Percentiles rank a stretch among this genome's conserved stretches.
Evolutionary conservation across 495 filamentous ascomycete species (phyloP).

Genomic region (Neurospora discreta): DNA sequence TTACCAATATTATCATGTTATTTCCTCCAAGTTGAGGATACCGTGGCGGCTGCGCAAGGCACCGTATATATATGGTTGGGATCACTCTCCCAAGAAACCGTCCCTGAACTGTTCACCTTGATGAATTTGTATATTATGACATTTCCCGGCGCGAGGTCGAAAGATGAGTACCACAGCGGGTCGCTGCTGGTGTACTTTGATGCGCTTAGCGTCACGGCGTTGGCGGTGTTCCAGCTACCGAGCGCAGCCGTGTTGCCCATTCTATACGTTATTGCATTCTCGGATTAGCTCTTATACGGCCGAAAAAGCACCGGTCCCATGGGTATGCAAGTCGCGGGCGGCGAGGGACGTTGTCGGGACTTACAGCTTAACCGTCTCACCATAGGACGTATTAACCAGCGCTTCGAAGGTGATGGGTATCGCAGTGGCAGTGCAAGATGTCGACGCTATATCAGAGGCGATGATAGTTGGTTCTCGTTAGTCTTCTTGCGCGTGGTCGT

Average conservation of each 20-base stretch:
- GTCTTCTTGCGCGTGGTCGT: not conserved
- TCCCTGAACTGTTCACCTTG: conserved; percentile 42
- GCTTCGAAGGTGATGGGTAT: conserved; percentile 50
- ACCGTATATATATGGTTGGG: conserved; percentile 51
- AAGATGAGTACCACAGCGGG: conserved; percentile 45
- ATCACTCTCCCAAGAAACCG: conserved; percentile 51
- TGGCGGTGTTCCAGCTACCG: conserved; percentile 43
- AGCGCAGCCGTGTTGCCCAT: conserved; percentile 44
- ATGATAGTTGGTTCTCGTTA: not conserved
- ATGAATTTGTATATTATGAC: conserved; percentile 60
- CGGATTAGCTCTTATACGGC: not conserved
- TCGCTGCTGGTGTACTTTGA: conserved; percentile 44
- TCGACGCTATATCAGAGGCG: not conserved
- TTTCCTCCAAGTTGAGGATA: conserved; percentile 7
- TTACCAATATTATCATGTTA: not conserved
- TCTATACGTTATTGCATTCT: conserved; percentile 1
- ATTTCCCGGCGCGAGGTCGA: conserved; percentile 39
- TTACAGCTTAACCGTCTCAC: conserved; percentile 47
- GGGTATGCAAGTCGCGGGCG: not conserved
- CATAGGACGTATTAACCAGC: conserved; percentile 40
- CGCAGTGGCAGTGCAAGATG: conserved; percentile 29
- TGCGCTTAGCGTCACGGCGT: conserved; percentile 42
- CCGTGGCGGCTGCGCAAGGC: conserved; percentile 22
- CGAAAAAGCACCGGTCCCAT: not conserved
- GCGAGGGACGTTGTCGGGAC: not conserved